Evolutionary conservation across 441 rosid species (phyloP).

Genomic region (Erodium texanum): DNA sequence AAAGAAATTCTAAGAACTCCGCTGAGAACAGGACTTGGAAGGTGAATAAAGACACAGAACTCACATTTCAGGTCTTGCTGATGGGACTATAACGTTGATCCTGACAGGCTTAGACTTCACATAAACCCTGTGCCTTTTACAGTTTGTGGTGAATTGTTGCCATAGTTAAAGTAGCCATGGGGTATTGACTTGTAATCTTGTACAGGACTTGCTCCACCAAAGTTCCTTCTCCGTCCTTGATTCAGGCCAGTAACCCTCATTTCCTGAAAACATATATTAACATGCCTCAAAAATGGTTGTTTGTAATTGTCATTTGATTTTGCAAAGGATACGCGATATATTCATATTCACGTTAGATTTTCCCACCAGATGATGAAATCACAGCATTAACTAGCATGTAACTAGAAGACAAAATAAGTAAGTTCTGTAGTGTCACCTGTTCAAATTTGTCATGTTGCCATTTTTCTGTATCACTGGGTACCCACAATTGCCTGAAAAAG

Average conservation of each 20-base stretch:
- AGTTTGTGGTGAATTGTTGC: not conserved
- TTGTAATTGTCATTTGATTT: not conserved
- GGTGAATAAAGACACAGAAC: not conserved
- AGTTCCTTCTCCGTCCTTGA: not conserved
- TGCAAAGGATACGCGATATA: not conserved
- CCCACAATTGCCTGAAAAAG: conserved; percentile 13
- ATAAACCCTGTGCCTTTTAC: not conserved
- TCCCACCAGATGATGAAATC: not conserved
- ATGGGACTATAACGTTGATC: not conserved
- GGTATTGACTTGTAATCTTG: not conserved
- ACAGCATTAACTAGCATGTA: too few species aligned
- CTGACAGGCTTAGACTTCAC: not conserved
- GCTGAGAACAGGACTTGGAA: not conserved
- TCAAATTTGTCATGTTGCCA: conserved; percentile 28
- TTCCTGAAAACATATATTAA: not conserved
- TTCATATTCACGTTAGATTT: not conserved
- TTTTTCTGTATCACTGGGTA: conserved; percentile 17
- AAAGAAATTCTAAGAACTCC: not conserved
- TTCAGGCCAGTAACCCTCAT: not conserved
- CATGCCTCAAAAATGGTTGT: not conserved
- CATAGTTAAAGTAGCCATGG: not conserved
- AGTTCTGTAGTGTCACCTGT: conserved; percentile 15
- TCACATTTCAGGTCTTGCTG: not conserved
- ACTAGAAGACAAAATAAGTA: not conserved
- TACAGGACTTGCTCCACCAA: not conserved